A percentile compares a stretch with the other conserved stretches of the same genome.
phyloP scores from a whole-genome alignment of 208 protist genomes.

The Entamoeba histolytica region DNA sequence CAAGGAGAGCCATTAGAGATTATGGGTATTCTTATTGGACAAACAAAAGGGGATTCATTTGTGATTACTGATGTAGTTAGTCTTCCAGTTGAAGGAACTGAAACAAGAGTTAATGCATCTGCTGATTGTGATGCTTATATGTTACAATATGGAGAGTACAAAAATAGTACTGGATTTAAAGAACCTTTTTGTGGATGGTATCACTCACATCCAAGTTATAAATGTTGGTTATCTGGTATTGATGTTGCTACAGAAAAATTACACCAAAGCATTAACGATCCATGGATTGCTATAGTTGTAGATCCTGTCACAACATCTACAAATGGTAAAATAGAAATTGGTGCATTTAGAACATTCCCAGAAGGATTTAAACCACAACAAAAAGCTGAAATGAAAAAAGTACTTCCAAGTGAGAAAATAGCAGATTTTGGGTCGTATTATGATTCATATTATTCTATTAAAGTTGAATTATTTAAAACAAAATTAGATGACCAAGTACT shows the following conservation, averaged over 20 bases:
- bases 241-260: slow-evolving; percentile 16
- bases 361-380: slow-evolving; percentile 12
- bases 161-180: background rate
- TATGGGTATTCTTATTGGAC: slow-evolving; percentile 18
- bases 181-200: slow-evolving; percentile 20
- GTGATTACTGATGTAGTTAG: slow-evolving; percentile 16
- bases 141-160: slow-evolving; percentile 3
- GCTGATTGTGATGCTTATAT: slow-evolving; percentile 1
- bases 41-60: slow-evolving; percentile 4
- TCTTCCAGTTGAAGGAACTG: slow-evolving; percentile 6
- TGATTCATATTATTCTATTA: background rate
- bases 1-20: slow-evolving; percentile 11
- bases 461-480: background rate
- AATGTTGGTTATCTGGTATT: slow-evolving; percentile 27
- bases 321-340: slow-evolving; percentile 20
- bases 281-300: slow-evolving; percentile 7
- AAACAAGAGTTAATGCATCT: background rate
- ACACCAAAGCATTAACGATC: slow-evolving; percentile 2
- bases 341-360: slow-evolving; percentile 20
- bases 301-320: slow-evolving; percentile 22
- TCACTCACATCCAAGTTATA: slow-evolving; percentile 24
- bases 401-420: slow-evolving; percentile 11
- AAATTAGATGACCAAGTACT: background rate
- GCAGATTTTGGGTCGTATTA: slow-evolving; percentile 15
- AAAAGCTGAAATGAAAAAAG: background rate